These are phyloP conservation scores for Sarocladium oryzae DNA, from an alignment of 2,329 filamentous ascomycete species.

Conservation along the genomic window DNA sequence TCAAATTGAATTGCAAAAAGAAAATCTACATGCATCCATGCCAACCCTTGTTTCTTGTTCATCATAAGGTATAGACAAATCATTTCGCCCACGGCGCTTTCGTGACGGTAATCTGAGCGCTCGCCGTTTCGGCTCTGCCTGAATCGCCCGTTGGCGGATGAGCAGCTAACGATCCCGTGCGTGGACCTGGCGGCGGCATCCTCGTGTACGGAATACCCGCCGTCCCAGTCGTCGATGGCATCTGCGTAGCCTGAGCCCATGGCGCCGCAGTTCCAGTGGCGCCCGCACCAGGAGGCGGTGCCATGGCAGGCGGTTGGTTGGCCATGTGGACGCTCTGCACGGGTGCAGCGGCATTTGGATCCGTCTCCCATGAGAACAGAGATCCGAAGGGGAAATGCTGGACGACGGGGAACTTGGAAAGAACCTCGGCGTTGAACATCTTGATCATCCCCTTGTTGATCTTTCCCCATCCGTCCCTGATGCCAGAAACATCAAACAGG, in stretches of 20 bases:
- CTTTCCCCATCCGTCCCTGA: slow-evolving; percentile 92
- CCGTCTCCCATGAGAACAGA: slow-evolving; percentile 69
- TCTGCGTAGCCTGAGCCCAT: slow-evolving; percentile 36
- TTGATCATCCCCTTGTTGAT: slow-evolving; percentile 99
- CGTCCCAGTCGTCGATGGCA: slow-evolving; percentile 25
- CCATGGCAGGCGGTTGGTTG: slow-evolving; percentile 40
- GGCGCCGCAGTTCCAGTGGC: slow-evolving; percentile 34
- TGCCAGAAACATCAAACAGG: slow-evolving; percentile 87
- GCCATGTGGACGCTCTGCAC: slow-evolving; percentile 49
- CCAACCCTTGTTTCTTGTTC: slow-evolving; percentile 10
- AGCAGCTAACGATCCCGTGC: slow-evolving; percentile 18
- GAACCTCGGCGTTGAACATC: slow-evolving; percentile 96
- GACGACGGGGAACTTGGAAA: slow-evolving; percentile 96
- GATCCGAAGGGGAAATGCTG: slow-evolving; percentile 87
- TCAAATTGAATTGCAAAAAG: no score
- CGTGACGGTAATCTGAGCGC: slow-evolving; percentile 34
- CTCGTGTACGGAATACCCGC: slow-evolving; percentile 35
- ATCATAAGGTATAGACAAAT: slow-evolving; percentile 9
- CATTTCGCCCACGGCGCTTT: slow-evolving; percentile 42
- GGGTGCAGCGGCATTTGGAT: slow-evolving; percentile 51
- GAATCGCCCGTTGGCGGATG: slow-evolving; percentile 16
- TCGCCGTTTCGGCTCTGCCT: slow-evolving; percentile 22
- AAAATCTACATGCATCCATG: neutral
- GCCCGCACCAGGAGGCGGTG: slow-evolving; percentile 14
- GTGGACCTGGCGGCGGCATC: slow-evolving; percentile 22